phyloP scores from a whole-genome alignment of 352 stramenopile species.

The Globisporangium yorkense region DNA sequence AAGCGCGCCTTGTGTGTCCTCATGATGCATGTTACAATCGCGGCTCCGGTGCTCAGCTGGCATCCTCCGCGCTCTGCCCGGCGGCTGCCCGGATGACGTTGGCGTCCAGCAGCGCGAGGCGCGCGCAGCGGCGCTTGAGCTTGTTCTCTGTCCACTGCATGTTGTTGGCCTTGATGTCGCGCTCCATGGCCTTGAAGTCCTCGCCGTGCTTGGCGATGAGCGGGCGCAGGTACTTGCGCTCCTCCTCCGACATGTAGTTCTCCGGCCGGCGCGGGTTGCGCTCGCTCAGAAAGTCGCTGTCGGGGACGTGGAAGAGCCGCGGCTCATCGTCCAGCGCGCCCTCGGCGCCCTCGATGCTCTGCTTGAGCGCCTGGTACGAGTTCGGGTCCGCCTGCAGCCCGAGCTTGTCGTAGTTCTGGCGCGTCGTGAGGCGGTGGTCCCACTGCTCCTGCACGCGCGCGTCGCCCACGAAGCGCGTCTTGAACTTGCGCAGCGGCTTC shows the following conservation, averaged over 20 bases:
- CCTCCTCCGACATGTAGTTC: conserved; percentile 77
- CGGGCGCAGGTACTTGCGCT: conserved; percentile 69
- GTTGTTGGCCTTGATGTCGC: conserved; percentile 82
- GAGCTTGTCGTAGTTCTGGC: conserved; percentile 77
- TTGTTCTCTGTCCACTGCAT: conserved; percentile 81
- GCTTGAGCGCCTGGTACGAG: conserved; percentile 35
- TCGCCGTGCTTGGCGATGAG: conserved; percentile 69
- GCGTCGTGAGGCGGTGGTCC: conserved; percentile 74
- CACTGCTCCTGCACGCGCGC: conserved; percentile 63
- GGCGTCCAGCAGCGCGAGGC: conserved; percentile 67
- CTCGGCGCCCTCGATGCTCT: conserved; percentile 42
- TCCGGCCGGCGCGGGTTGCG: conserved; percentile 60
- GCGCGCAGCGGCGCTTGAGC: conserved; percentile 61
- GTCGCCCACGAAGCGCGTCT: conserved; percentile 69
- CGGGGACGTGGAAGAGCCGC: conserved; percentile 62
- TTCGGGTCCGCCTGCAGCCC: conserved; percentile 68
- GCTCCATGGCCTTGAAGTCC: conserved; percentile 69
- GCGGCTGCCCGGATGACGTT: conserved; percentile 50
- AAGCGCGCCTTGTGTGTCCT: background rate
- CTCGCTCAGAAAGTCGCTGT: conserved; percentile 74
- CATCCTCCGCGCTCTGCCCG: conserved; percentile 11
- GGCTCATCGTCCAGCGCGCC: conserved; percentile 54
- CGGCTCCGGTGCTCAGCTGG: conserved; percentile 11
- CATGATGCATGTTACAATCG: conserved; percentile 12
- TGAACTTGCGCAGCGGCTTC: conserved; percentile 73